phyloP scores from a whole-genome alignment of 441 rosid genomes.

The Adansonia gregorii region DNA sequence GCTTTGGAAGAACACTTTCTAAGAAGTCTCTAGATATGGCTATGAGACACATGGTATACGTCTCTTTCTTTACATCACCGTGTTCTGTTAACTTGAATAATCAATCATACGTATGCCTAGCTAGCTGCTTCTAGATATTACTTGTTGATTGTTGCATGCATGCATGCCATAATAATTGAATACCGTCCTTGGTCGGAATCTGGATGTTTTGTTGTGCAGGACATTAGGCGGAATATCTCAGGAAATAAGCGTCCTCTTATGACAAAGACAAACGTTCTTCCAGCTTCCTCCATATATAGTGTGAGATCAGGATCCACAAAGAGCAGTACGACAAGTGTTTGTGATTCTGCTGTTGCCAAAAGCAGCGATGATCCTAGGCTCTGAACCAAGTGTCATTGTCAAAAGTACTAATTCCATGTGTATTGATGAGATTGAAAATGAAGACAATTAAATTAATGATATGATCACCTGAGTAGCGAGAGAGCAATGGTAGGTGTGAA shows the following conservation, averaged over 20 bases:
- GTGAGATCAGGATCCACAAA: slow-evolving; percentile 59
- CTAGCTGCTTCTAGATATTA: not conserved
- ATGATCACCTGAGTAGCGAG: slow-evolving; percentile 47
- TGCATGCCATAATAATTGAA: not conserved
- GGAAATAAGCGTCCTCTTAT: slow-evolving; percentile 57
- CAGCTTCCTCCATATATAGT: slow-evolving; percentile 79
- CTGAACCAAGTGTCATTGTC: slow-evolving; percentile 63
- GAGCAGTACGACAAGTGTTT: slow-evolving; percentile 56
- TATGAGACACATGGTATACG: slow-evolving; percentile 73
- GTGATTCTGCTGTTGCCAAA: slow-evolving; percentile 65
- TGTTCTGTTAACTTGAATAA: not conserved
- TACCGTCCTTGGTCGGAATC: not conserved
- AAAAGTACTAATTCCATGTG: slow-evolving; percentile 45
- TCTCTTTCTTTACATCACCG: not conserved
- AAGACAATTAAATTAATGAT: slow-evolving; percentile 30
- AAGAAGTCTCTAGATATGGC: slow-evolving; percentile 87
- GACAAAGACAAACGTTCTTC: slow-evolving; percentile 49
- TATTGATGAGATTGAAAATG: slow-evolving; percentile 56
- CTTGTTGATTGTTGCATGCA: not conserved
- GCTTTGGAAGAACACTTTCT: slow-evolving; percentile 78
- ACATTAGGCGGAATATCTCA: slow-evolving; percentile 66
- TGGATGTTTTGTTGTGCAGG: slow-evolving; percentile 44
- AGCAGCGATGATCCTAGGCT: slow-evolving; percentile 62
- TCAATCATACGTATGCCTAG: not conserved
- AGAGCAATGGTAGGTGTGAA: slow-evolving; percentile 24